Evolutionary conservation across 768 basidiomycete species (phyloP).

Genomic region (Lyophyllum semitale): DNA sequence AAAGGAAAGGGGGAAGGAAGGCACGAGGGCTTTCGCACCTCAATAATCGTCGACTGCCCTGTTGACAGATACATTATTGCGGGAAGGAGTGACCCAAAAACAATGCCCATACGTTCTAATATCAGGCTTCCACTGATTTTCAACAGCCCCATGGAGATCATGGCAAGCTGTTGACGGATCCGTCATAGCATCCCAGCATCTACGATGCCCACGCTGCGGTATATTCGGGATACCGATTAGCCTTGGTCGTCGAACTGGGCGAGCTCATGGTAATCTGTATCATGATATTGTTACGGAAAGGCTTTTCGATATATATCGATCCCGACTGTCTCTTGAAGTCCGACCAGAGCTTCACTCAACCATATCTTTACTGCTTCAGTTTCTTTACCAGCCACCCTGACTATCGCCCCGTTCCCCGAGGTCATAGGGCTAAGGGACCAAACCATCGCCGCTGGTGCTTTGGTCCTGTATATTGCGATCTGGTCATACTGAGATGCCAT

Average conservation of each 20-base stretch:
- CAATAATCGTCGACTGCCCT: background rate
- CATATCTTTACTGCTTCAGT: constrained; percentile 75
- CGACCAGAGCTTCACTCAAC: constrained; percentile 57
- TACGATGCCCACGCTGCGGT: background rate
- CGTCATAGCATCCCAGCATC: background rate
- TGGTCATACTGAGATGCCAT: constrained; percentile 51
- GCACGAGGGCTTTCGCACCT: background rate
- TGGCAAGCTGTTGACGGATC: background rate
- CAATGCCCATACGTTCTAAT: background rate
- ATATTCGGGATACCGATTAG: background rate
- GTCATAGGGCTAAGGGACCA: constrained; percentile 79
- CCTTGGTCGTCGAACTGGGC: background rate
- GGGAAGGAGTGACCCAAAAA: background rate
- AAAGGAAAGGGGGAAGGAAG: background rate
- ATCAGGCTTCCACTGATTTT: background rate
- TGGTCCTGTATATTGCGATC: constrained; percentile 66
- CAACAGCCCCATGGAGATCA: background rate
- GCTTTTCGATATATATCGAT: constrained; percentile 63
- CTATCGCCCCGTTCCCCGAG: constrained; percentile 45
- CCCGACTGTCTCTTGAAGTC: constrained; percentile 58
- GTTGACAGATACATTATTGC: background rate
- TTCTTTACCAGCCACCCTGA: constrained; percentile 76
- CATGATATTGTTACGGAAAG: constrained; percentile 42
- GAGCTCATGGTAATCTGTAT: background rate
- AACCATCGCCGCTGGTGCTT: constrained; percentile 60